These are phyloP conservation scores for Gracilaria vermiculophylla DNA, from an alignment of 23 red algal genomes.

Conservation along the genomic window DNA sequence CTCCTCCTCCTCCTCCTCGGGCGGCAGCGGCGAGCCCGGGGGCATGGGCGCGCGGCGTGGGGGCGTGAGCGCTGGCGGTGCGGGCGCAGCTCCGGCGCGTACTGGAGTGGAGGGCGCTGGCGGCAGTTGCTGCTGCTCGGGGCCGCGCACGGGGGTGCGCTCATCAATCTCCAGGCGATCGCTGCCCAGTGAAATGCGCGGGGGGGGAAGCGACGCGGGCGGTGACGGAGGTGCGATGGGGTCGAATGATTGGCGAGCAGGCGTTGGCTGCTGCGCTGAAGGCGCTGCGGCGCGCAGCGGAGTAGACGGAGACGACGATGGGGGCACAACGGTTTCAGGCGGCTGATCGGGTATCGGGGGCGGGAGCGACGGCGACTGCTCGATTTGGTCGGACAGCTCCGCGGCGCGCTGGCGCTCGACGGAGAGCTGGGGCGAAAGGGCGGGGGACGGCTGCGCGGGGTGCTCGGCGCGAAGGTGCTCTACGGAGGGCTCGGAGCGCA, in stretches of 20 bases:
- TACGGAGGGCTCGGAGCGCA: constrained; percentile 19
- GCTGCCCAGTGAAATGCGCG: neutral
- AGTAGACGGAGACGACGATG: neutral
- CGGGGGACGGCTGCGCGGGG: neutral
- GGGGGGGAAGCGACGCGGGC: neutral
- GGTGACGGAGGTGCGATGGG: neutral
- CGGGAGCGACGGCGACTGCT: neutral
- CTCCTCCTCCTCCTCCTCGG: neutral
- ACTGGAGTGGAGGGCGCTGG: neutral
- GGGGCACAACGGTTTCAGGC: neutral
- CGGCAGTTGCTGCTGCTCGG: neutral
- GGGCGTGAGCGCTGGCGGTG: neutral
- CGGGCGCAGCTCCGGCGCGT: neutral
- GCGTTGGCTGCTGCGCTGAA: neutral
- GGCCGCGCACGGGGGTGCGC: neutral
- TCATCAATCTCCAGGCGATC: neutral
- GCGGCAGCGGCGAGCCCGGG: neutral
- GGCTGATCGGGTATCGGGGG: neutral
- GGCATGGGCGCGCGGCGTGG: neutral
- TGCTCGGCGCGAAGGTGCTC: constrained; percentile 3
- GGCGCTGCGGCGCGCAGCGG: no score
- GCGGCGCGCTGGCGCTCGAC: neutral
- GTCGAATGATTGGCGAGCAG: no score
- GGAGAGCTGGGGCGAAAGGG: neutral
- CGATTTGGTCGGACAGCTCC: no score